A percentile compares a stretch with the other conserved stretches of the same genome.
phyloP scores from a whole-genome alignment of 2,329 filamentous ascomycete genomes.

The Chaetomium olivaceum region DNA sequence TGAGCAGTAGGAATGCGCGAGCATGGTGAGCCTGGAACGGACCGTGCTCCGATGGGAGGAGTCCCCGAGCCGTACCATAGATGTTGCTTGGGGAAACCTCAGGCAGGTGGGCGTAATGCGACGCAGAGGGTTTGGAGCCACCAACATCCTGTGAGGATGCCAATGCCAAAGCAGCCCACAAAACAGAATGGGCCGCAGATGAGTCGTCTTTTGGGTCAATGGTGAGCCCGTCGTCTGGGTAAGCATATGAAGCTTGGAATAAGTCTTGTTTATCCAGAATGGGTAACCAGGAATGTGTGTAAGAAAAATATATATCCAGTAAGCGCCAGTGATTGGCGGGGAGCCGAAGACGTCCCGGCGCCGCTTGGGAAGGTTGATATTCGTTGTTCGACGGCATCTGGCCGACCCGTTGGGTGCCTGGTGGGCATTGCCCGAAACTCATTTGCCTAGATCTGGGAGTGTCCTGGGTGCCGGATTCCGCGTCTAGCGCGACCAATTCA shows the following conservation, averaged over 20 bases:
- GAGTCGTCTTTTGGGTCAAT: conserved; percentile 33
- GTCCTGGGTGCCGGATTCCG: neutral
- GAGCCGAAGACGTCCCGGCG: conserved; percentile 38
- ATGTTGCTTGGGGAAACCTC: conserved; percentile 43
- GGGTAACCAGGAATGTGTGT: conserved; percentile 75
- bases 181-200: conserved; percentile 52
- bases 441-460: neutral
- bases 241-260: conserved; percentile 49
- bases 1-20: conserved; percentile 59
- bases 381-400: neutral
- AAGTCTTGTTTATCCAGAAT: conserved; percentile 68
- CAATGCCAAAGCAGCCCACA: conserved; percentile 62
- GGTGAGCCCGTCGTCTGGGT: conserved; percentile 37
- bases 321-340: conserved; percentile 60
- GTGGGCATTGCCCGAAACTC: neutral
- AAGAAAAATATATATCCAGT: conserved; percentile 72
- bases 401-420: neutral
- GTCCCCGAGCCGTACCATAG: conserved; percentile 50
- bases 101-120: conserved; percentile 26
- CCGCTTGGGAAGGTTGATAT: neutral
- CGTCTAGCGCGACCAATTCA: neutral
- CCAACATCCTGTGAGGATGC: conserved; percentile 55
- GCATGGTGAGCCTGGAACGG: conserved; percentile 53
- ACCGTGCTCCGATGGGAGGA: conserved; percentile 53
- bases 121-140: conserved; percentile 26